Evolutionary conservation across 768 basidiomycete genomes (phyloP), one percentile per base, ranked within the genome.

Genomic region (Psilocybe subaeruginosa): DNA sequence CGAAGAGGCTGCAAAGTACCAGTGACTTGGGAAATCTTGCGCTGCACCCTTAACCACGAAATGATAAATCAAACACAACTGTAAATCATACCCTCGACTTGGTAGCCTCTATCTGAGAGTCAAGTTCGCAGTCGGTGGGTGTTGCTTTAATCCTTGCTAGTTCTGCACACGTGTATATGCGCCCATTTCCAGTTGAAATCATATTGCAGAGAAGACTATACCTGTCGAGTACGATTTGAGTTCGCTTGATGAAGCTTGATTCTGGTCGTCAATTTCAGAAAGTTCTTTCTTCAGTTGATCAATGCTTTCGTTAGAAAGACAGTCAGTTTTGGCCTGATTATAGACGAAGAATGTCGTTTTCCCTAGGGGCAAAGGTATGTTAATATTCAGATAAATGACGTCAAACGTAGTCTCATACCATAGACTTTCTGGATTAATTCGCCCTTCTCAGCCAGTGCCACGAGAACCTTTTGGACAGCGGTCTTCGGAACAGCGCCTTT

Each of bases 401-500:
- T 14, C 9, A 33, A 35, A 19, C 47, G 51, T 47, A 7, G 33
- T 35, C 7, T 46, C 79, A 52, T 76, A 86, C 95, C 93, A 61
- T 96, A 97, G 29, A 80, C 78, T 76, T 97, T 97, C 69, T 93
- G 88, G 0, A 89, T 85, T 16, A 96, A 78, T 57, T 85, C 84
- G 17, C 92, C 92, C 70, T 88, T 93, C 65, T 96, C 95, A n/a
- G 95, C 89, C 16, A 97, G 82, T 0, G 86, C 76, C 2, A 84
- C 76, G 12, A 97, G 80, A 49, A 96, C 90, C 77, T 97, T 97
- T 70, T 94, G 93, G 0, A 89, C 88, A 2, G 88, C 80, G 1
- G 92, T 76, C 71, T 97, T 97, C 6, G 92, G 87, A 4, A 97
- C 88, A 8, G 89, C 89, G 54, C 92, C 92, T 74, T 96, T 96